A percentile compares a stretch with the other conserved stretches of the same genome.
These are phyloP conservation scores for Penicillium sp. DNA, from an alignment of 2,329 filamentous ascomycete species.

Conservation along the genomic window DNA sequence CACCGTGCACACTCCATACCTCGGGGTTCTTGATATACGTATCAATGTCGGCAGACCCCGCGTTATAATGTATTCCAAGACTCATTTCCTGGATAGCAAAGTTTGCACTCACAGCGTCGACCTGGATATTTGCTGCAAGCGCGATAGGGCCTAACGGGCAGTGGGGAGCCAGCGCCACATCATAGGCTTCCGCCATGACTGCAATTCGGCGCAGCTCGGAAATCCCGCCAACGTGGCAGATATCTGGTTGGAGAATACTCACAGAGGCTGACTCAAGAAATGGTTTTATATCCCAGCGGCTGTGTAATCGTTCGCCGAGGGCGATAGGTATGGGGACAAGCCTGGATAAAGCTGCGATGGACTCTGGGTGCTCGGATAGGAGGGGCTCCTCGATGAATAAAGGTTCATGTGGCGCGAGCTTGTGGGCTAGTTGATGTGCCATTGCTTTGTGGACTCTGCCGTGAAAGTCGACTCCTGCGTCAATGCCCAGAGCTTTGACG, in stretches of 20 bases:
- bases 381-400: constrained; percentile 80
- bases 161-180: constrained; percentile 74
- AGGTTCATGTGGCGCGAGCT: constrained; percentile 69
- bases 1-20: constrained; percentile 68
- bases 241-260: constrained; percentile 75
- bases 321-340: constrained; percentile 70
- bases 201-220: constrained; percentile 73
- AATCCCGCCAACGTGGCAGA: constrained; percentile 73
- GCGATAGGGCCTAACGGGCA: constrained; percentile 76
- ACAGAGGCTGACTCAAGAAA: constrained; percentile 72
- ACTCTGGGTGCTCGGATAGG: constrained; percentile 68
- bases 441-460: constrained; percentile 79
- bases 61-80: constrained; percentile 78
- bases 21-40: constrained; percentile 69
- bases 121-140: constrained; percentile 73
- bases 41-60: constrained; percentile 64
- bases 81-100: constrained; percentile 81
- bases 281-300: constrained; percentile 73
- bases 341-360: constrained; percentile 64
- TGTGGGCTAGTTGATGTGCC: constrained; percentile 74
- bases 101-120: constrained; percentile 65
- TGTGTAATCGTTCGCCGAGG: constrained; percentile 73
- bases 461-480: constrained; percentile 78
- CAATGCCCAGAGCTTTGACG: constrained; percentile 70
- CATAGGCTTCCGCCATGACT: constrained; percentile 73